These are phyloP conservation scores for Solanum paucissectum DNA, from an alignment of 257 asterid genomes.

Conservation along the genomic window DNA sequence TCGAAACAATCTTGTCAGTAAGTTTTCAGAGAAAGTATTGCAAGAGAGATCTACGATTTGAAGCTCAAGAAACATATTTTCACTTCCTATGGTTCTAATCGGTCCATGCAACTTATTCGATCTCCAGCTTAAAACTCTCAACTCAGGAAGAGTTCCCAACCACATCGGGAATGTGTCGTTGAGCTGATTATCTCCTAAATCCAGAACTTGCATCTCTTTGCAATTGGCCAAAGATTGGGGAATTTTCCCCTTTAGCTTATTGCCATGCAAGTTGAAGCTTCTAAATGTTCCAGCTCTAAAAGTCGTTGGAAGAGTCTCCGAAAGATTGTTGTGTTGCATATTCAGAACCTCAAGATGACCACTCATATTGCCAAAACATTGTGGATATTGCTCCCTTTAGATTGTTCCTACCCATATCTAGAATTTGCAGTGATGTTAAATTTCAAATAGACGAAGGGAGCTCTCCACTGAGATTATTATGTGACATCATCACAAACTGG, in stretches of 20 bases:
- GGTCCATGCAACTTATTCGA: constrained; percentile 7
- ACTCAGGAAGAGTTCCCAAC: constrained; percentile 6
- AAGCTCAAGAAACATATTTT: not conserved
- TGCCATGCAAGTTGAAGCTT: constrained; percentile 6
- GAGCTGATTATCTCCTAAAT: constrained; percentile 8
- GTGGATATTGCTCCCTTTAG: not conserved
- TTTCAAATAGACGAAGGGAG: not conserved
- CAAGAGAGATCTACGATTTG: no score
- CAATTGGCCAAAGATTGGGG: constrained; percentile 10
- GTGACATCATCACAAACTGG: not conserved
- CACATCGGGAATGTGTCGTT: constrained; percentile 7
- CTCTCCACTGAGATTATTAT: not conserved
- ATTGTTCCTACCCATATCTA: not conserved
- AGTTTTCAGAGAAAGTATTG: no score
- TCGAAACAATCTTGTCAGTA: no score
- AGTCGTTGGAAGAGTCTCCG: constrained; percentile 2
- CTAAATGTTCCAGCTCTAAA: not conserved
- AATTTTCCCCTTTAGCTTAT: constrained; percentile 3
- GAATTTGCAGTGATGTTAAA: not conserved
- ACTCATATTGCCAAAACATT: not conserved
- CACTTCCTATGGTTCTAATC: not conserved
- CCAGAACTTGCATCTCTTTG: constrained; percentile 10
- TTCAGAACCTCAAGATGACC: not conserved
- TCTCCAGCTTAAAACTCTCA: constrained; percentile 14
- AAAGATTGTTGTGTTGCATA: not conserved